Evolutionary conservation across 2,329 filamentous ascomycete species (phyloP), one percentile per base, ranked within the genome.

Genomic region (Phyllosticta citrichinensis): DNA sequence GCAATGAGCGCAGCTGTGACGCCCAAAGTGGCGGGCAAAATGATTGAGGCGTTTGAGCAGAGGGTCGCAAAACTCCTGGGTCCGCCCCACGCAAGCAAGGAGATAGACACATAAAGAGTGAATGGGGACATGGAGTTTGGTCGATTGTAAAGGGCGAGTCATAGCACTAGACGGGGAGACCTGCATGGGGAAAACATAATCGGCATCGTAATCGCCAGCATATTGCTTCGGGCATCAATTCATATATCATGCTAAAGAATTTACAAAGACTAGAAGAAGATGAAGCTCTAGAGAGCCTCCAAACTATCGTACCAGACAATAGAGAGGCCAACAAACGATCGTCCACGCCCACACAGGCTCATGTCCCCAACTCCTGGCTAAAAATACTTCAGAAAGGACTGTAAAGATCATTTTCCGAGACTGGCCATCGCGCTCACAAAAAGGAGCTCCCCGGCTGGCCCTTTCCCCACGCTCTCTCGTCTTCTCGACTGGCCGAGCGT

Each of bases 1-100:
- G 85, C 88, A 20, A 79, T 97, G 70, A 94, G 92, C 71, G 82
- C 85, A 47, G 87, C 89, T 35, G 86, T 94, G 24, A 90, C 91
- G 65, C 87, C 90, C 33, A 91, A 89, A 75, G 85, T 97, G 64
- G 93, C 91, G 1, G 86, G 85, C 3, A 80, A 88, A 65, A 96
- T 99, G 91, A 88, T 97, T 65, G 86, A 89, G 73, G 93, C 94
- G 0, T 99, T 99, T 77, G 92, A 97, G 77, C 83, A 84, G 74
- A 81, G 89, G 69, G 91, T 94, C 5, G 79, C 78, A 70, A 77
- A 82, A 68, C 71, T 90, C 55, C 60, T 78, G 64, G 65, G 57
- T 20, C 57, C 55, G 10, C 50, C 40, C n/a, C 17, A n/a, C 1
- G 40, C 40, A n/a, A 8, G 17, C 17, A 47, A 40, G 1, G n/a